Evolutionary conservation across 768 basidiomycete genomes (phyloP).

Genomic region (Clathrus columnatus): DNA sequence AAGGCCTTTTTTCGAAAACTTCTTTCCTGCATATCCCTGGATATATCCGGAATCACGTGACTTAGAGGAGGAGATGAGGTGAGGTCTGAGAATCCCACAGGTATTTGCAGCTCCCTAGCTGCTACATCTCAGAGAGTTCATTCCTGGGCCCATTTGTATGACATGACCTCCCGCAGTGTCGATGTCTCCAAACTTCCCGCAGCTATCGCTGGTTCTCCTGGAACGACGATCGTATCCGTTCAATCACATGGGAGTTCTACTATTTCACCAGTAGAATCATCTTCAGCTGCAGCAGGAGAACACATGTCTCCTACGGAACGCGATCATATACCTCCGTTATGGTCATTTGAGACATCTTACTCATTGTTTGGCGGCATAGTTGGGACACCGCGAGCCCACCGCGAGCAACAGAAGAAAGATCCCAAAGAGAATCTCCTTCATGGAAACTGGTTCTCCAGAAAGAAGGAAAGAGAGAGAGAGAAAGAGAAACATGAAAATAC

Average conservation of each 20-base stretch:
- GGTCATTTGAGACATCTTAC: constrained; percentile 8
- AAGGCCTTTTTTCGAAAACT: no score
- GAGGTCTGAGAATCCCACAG: no score
- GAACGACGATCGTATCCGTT: constrained; percentile 4
- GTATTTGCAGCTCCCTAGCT: no score
- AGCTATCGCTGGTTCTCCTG: constrained; percentile 5
- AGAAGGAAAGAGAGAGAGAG: not conserved
- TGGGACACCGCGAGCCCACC: not conserved
- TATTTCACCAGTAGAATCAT: not conserved
- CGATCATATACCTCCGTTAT: constrained; percentile 2
- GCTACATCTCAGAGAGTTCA: no score
- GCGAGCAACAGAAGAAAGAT: not conserved
- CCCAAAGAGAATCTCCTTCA: not conserved
- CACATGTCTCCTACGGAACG: no score
- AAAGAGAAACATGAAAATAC: not conserved
- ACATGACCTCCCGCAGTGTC: not conserved
- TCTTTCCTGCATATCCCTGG: no score
- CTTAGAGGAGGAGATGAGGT: no score
- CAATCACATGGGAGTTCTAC: not conserved
- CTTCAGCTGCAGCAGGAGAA: not conserved
- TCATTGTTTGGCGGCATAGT: not conserved
- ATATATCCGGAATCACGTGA: no score
- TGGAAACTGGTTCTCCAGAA: not conserved
- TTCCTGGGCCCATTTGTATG: not conserved
- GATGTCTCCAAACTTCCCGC: constrained; percentile 2